A percentile compares a stretch with the other conserved stretches of the same genome.
These are phyloP conservation scores for Penicillium angulare DNA, from an alignment of 495 filamentous ascomycete species.

Conservation along the genomic window DNA sequence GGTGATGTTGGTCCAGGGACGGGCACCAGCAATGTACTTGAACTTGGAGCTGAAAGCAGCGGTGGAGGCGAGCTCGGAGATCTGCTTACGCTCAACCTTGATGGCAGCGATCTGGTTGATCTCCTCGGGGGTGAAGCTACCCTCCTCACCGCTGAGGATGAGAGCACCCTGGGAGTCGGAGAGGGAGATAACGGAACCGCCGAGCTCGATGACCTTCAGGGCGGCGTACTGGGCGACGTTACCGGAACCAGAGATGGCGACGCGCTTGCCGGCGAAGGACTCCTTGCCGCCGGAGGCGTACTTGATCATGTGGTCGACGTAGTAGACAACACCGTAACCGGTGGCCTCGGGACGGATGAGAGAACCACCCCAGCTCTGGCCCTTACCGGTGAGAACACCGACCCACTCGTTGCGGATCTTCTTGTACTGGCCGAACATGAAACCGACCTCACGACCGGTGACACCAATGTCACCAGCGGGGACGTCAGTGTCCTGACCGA, in stretches of 20 bases:
- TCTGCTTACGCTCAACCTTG: conserved; percentile 84
- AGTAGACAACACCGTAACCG: conserved; percentile 96
- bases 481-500: conserved; percentile 95
- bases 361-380: conserved; percentile 85
- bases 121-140: conserved; percentile 71
- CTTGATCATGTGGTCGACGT: conserved; percentile 93
- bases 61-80: conserved; percentile 60
- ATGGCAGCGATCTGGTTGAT: conserved; percentile 72
- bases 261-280: conserved; percentile 85
- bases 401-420: conserved; percentile 86
- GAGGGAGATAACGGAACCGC: conserved; percentile 87
- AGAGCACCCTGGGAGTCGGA: conserved; percentile 89
- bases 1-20: conserved; percentile 82
- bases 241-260: conserved; percentile 94
- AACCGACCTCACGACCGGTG: conserved; percentile 92
- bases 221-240: conserved; percentile 99
- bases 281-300: conserved; percentile 78
- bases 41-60: conserved; percentile 60
- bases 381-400: conserved; percentile 95
- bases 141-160: conserved; percentile 60
- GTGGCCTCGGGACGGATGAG: conserved; percentile 97
- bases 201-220: conserved; percentile 94
- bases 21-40: conserved; percentile 84
- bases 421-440: conserved; percentile 94
- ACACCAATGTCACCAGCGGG: conserved; percentile 87